phyloP scores from a whole-genome alignment of 2,329 filamentous ascomycete genomes.

The Diplodia mutila region DNA sequence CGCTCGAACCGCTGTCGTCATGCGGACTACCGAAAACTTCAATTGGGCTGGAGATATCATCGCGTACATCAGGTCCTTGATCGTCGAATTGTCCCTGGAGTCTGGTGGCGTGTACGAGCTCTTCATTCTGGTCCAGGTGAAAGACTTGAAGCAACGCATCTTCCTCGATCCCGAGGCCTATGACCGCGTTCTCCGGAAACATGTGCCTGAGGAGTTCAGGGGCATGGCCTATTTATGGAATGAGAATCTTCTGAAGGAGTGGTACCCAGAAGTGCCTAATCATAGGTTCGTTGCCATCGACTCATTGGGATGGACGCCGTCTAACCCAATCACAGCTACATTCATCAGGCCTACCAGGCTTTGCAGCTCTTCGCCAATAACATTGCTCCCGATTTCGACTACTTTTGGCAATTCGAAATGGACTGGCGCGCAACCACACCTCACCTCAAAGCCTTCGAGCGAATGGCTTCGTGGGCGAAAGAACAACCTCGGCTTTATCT shows the following conservation, averaged over 20 bases:
- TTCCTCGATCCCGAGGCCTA: slow-evolving; percentile 65
- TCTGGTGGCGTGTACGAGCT: slow-evolving; percentile 54
- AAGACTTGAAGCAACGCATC: slow-evolving; percentile 60
- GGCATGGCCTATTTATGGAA: slow-evolving; percentile 78
- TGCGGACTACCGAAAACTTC: slow-evolving; percentile 52
- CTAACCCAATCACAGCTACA: slow-evolving; percentile 47
- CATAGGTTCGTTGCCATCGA: slow-evolving; percentile 6
- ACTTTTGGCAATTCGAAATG: slow-evolving; percentile 84
- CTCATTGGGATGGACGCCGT: neutral
- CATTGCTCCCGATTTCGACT: slow-evolving; percentile 78
- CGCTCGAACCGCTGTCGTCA: slow-evolving; percentile 46
- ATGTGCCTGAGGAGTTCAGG: slow-evolving; percentile 71
- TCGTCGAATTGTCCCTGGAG: slow-evolving; percentile 51
- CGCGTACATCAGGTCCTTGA: slow-evolving; percentile 49
- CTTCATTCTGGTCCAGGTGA: slow-evolving; percentile 53
- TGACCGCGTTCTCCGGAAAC: slow-evolving; percentile 61
- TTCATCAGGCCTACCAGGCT: slow-evolving; percentile 66
- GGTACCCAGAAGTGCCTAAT: slow-evolving; percentile 53
- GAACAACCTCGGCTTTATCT: slow-evolving; percentile 61
- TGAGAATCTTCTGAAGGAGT: slow-evolving; percentile 56
- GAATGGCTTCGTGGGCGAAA: slow-evolving; percentile 59
- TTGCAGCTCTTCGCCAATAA: slow-evolving; percentile 72
- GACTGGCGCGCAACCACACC: slow-evolving; percentile 79
- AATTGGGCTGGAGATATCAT: slow-evolving; percentile 52
- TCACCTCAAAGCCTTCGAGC: slow-evolving; percentile 76